Conservation (phyloP, 345 rosid species). For the Lumnitzera racemosa region DNA sequence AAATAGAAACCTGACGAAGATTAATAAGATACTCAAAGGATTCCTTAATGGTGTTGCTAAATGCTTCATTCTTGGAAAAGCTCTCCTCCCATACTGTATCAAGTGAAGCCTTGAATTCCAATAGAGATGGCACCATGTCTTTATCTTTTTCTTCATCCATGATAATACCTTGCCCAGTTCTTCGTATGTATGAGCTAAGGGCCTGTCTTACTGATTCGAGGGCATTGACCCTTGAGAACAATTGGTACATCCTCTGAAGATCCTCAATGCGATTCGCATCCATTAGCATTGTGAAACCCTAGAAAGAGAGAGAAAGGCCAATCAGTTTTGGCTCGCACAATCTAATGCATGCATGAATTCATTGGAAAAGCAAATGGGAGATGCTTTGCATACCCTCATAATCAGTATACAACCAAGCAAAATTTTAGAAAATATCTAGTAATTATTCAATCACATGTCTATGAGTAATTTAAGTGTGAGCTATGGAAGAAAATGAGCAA, state of each 20-base stretch:
- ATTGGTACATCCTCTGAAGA: conserved; percentile 71
- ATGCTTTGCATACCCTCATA: too few species aligned
- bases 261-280: conserved; percentile 91
- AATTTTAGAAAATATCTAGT: too few species aligned
- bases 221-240: conserved; percentile 75
- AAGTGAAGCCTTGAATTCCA: conserved; percentile 90
- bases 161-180: conserved; percentile 72
- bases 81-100: conserved; percentile 92
- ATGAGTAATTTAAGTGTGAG: too few species aligned
- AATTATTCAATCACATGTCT: too few species aligned
- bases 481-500: too few species aligned
- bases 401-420: too few species aligned
- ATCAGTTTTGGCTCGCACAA: background rate
- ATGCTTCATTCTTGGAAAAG: conserved; percentile 81
- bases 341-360: background rate
- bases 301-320: conserved; percentile 13
- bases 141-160: conserved; percentile 99
- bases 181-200: conserved; percentile 67
- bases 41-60: conserved; percentile 85
- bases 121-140: conserved; percentile 79
- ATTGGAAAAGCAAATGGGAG: too few species aligned
- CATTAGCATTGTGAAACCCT: conserved; percentile 91
- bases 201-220: conserved; percentile 86
- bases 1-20: conserved; percentile 77
- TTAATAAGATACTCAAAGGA: conserved; percentile 92